phyloP scores from a whole-genome alignment of 2,329 filamentous ascomycete species.

The Balansia obtecta region DNA sequence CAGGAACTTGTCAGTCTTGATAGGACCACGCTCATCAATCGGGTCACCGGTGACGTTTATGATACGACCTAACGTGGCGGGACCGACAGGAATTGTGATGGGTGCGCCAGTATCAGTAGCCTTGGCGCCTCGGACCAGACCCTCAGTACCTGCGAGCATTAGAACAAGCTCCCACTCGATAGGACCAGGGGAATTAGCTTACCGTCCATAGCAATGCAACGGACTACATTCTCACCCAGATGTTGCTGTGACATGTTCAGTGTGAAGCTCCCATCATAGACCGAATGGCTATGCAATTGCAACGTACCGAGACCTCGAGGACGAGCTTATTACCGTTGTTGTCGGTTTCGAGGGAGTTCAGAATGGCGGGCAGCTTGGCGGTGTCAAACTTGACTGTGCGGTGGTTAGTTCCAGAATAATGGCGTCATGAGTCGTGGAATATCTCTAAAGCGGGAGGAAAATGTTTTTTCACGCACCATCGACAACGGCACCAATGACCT shows the following conservation, averaged over 20 bases:
- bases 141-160: constrained; percentile 73
- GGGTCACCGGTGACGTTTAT: constrained; percentile 99
- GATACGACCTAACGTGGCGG: constrained; percentile 91
- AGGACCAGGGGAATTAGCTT: constrained; percentile 25
- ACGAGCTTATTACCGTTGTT: constrained; percentile 93
- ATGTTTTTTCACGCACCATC: constrained; percentile 58
- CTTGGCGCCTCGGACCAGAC: constrained; percentile 87
- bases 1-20: constrained; percentile 78
- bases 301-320: constrained; percentile 84
- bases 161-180: neutral
- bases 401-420: constrained; percentile 13
- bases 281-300: neutral
- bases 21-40: constrained; percentile 97
- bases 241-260: constrained; percentile 66
- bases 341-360: constrained; percentile 86
- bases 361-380: constrained; percentile 88
- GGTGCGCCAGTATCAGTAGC: constrained; percentile 82
- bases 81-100: constrained; percentile 93
- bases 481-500: constrained; percentile 98
- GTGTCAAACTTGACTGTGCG: constrained; percentile 86
- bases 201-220: constrained; percentile 99
- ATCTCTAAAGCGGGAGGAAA: neutral
- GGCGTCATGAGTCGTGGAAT: neutral
- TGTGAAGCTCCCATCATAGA: constrained; percentile 3
- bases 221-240: constrained; percentile 96